Evolutionary conservation across 1,284 basidiomycete genomes (phyloP), one percentile per base, ranked within the genome.

Genomic region (Sanghuangporus weigelae): DNA sequence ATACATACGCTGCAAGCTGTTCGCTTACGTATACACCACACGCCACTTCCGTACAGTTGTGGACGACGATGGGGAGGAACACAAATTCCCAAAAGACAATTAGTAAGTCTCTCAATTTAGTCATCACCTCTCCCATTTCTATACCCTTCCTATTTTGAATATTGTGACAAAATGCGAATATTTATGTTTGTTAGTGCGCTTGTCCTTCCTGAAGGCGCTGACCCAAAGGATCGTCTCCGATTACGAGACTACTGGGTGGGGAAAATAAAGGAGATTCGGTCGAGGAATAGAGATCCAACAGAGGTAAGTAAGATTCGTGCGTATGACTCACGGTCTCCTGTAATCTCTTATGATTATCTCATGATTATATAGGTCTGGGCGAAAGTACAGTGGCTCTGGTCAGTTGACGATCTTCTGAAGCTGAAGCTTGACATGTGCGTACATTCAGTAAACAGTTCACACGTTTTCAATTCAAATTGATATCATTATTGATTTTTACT

Each of bases 211-310:
- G 57, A 57, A n/a, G 64, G 57, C 23, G 21, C 19, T 8, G 10
- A 53, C 1, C 56, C 60, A 1, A 48, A 40, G 11, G 36, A 49
- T 7, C 21, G 48, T 10, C 21, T 61, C 19, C 36, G 31, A 49
- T 11, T 48, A 11, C 59, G 56, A 2, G 57, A 63, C 19, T 59
- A 63, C 35, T 66, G 64, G 64, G 58, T 66, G 11, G 64, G 64
- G n/a, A 63, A 63, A 39, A 66, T 66, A 7, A 59, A 59, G 40
- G 64, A 63, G 16, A 60, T 66, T 19, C 60, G 64, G 10, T 56
- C 56, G 5, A 21, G 61, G 11, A 26, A 50, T 49, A 26, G 48
- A n/a, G 64, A 66, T 38, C 35, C 36, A 10, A 21, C 61, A 11
- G 64, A 66, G 26, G 64, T 66, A 14, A 31, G 39, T 55, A 6